Base-by-base conservation (phyloP, 2,329 filamentous ascomycete species). In the Paraconiothyrium brasiliense region DNA sequence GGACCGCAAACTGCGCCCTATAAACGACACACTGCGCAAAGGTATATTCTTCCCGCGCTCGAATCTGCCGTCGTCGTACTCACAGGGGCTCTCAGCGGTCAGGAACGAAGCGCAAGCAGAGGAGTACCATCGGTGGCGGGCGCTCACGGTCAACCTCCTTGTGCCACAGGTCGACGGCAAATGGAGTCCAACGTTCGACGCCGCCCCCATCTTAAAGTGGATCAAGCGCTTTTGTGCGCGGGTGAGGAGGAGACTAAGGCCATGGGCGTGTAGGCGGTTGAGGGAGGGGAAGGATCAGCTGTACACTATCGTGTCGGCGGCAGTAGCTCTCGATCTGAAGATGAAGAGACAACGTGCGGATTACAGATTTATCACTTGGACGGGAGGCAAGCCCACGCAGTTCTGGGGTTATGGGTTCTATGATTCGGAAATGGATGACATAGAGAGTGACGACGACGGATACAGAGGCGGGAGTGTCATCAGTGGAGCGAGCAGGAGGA, bases 371-470 rank as follows among this genome's bases (percentile, higher is more conserved):
- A 75, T 78, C 1, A 77, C 74, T 0, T 78, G 76, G 49, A 76
- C 73, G 0, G 76, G 75, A 14, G 73, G 76, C 1, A 73, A 67
- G 52, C 66, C 71, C 5, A 67, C 70, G 37, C 69, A 77, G 22
- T 74, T 73, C 54, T 78, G 71, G 67, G 76, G 76, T 22, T 78
- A 76, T 46, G 69, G 67, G 2, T 77, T 73, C 59, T 77, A 77
- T 48, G 75, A 78, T 20, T 75, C 72, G 34, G 76, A 78, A 44
- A 78, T 78, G 76, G 76, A 78, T 54, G 76, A 78, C 30, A 66
- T 78, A 3, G 74, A 75, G 44, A 71, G 74, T 14, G 73, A 75
- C 10, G 66, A 71, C 14, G 69, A 70, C 8, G 64, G 68, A 47
- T 58, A 66, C 5, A 70, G 73, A 55, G 61, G 64, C 49, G 49